Evolutionary conservation across 176 grass and related monocot genomes (phyloP).

Genomic region (Juncus effusus): DNA sequence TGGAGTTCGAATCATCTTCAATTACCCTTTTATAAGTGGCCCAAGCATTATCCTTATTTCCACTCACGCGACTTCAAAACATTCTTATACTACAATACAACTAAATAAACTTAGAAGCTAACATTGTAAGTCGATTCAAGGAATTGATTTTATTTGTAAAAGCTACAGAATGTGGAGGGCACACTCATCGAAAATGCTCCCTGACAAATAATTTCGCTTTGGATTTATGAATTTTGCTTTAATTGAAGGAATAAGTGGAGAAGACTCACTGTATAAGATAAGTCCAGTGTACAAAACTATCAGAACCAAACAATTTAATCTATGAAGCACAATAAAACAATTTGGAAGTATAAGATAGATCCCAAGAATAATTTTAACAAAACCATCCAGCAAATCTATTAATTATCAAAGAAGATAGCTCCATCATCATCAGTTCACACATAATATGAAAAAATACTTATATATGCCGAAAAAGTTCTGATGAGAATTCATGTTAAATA

Average conservation of each 20-base stretch:
- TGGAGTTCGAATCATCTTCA: constrained; percentile 29
- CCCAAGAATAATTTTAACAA: no score
- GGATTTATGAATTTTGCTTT: neutral
- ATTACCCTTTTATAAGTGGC: constrained; percentile 23
- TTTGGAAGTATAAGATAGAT: no score
- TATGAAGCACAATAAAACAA: no score
- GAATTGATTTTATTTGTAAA: neutral
- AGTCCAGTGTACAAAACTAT: neutral
- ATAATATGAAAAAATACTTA: no score
- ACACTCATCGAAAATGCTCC: constrained; percentile 4
- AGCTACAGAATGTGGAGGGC: constrained; percentile 16
- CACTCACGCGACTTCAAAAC: constrained; percentile 3
- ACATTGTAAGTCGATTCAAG: neutral
- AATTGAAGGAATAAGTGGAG: neutral
- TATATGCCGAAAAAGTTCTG: no score
- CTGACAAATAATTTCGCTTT: neutral
- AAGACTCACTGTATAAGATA: constrained; percentile 1
- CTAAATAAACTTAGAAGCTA: neutral
- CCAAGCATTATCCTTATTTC: constrained; percentile 23
- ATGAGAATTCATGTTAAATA: no score
- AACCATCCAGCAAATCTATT: no score
- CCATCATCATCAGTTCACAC: no score
- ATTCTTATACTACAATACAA: neutral
- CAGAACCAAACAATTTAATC: neutral
- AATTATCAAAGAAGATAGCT: no score